These are phyloP conservation scores for Sclerotinia nivalis DNA, from an alignment of 2,329 filamentous ascomycete species.

Conservation along the genomic window DNA sequence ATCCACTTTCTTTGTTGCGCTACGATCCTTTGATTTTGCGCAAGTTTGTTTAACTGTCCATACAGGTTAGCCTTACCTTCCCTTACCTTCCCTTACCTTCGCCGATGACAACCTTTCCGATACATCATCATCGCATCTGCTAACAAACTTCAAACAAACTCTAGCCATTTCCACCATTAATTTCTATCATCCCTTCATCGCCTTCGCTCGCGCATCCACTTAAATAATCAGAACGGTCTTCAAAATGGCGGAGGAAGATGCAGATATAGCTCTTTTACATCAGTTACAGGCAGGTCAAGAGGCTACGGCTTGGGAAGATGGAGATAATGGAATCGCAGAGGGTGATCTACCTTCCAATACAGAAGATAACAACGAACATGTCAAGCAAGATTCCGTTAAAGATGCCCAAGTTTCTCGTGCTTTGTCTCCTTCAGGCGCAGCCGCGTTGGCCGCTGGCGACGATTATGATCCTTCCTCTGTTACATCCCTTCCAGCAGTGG, in stretches of 20 bases:
- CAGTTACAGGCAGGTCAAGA: slow-evolving; percentile 42
- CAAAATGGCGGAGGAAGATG: slow-evolving; percentile 43
- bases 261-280: slow-evolving; percentile 43
- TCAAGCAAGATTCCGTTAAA: slow-evolving; percentile 43
- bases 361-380: slow-evolving; percentile 42
- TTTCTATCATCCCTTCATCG: background rate
- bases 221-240: slow-evolving; percentile 17
- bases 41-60: slow-evolving; percentile 1
- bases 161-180: background rate
- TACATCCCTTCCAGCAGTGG: slow-evolving; percentile 37
- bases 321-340: slow-evolving; percentile 36
- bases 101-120: background rate
- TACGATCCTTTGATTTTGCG: slow-evolving; percentile 7
- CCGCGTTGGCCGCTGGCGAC: slow-evolving; percentile 39
- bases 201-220: slow-evolving; percentile 6
- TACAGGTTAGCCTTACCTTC: background rate
- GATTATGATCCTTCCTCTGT: slow-evolving; percentile 42
- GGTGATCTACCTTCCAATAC: slow-evolving; percentile 41
- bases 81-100: background rate
- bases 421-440: slow-evolving; percentile 41
- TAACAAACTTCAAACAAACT: background rate
- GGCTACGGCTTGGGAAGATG: slow-evolving; percentile 38
- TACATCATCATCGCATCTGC: background rate
- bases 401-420: slow-evolving; percentile 44
- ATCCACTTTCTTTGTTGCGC: slow-evolving; percentile 17